Evolutionary conservation across 2,329 filamentous ascomycete genomes (phyloP), one percentile per base, ranked within the genome.

Genomic region (Monilinia polystroma): DNA sequence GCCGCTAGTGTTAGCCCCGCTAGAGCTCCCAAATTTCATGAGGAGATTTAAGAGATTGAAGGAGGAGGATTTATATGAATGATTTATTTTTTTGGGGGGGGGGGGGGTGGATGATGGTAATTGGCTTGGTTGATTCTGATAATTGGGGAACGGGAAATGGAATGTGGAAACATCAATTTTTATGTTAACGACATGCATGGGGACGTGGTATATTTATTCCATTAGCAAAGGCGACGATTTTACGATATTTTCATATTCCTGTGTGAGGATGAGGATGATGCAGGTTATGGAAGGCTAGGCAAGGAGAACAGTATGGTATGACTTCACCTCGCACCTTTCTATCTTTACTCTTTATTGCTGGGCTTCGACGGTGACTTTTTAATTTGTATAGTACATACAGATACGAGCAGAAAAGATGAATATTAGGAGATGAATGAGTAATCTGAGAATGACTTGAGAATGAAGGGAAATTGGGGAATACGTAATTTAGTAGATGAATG

Each of bases 1-100:
- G 70, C 66, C 60, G 77, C 79, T 58, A 80, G 80, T 57, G 80
- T 79, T 63, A 87, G 84, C 74, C 84, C 85, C 0, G 81, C 77
- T 5, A 78, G 86, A 64, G 84, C 85, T 69, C 86, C 86, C 51
- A 83, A 80, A 71, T 89, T 89, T 70, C 79, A 79, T 58, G 87
- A 89, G 77, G 82, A 84, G 69, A 81, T 88, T 66, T 80, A 72
- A 74, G 82, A 84, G 69, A 81, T 88, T 66, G 80, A 72, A 74
- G 64, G 32, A 32, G 20, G 20, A 49, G 41, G n/a, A 38, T 20
- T 16, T 20, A 7, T 26, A 23, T 60, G 4, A 51, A 20, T 51
- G 20, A 12, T 11, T 23, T 35, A 10, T 32, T 51, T 51, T 38
- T 20, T 4, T 52, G 20, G 5, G 3, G n/a, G n/a, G n/a, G n/a